These are phyloP conservation scores for Myriosclerotinia curreyana DNA, from an alignment of 2,329 filamentous ascomycete genomes.

Conservation along the genomic window DNA sequence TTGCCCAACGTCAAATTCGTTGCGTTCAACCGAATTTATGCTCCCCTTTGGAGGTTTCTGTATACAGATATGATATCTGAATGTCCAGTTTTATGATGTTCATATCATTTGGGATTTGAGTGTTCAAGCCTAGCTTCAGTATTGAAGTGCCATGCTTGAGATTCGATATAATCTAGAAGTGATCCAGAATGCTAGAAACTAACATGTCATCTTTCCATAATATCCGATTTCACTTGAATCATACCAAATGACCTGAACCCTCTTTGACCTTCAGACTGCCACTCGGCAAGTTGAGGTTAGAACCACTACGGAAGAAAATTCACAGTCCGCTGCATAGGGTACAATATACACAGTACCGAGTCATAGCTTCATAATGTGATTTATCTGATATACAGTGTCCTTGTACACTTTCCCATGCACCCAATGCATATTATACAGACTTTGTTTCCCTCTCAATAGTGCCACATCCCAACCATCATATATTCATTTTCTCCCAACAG, in stretches of 20 bases:
- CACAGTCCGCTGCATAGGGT: background rate
- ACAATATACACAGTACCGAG: background rate
- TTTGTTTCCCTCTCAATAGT: slow-evolving; percentile 11
- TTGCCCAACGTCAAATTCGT: too few relatives aligned
- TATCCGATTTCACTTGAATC: background rate
- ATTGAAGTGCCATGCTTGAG: background rate
- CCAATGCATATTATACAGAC: slow-evolving; percentile 25
- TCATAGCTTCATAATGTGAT: slow-evolving; percentile 10
- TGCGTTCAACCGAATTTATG: background rate
- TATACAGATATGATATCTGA: background rate
- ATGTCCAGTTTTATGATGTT: background rate
- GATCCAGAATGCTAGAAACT: background rate
- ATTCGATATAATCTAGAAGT: too few relatives aligned
- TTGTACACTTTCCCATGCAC: slow-evolving; percentile 17
- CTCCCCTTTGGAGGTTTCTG: background rate
- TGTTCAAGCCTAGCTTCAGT: too few relatives aligned
- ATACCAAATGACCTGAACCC: background rate
- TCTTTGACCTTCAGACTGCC: background rate
- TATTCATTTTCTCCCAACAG: background rate
- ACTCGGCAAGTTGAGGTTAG: background rate
- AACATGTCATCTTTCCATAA: background rate
- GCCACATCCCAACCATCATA: background rate
- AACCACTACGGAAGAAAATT: background rate
- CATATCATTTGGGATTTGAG: background rate
- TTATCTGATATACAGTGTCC: slow-evolving; percentile 25